phyloP scores from a whole-genome alignment of 2,329 filamentous ascomycete genomes.

The Albophoma yamanashiensis region DNA sequence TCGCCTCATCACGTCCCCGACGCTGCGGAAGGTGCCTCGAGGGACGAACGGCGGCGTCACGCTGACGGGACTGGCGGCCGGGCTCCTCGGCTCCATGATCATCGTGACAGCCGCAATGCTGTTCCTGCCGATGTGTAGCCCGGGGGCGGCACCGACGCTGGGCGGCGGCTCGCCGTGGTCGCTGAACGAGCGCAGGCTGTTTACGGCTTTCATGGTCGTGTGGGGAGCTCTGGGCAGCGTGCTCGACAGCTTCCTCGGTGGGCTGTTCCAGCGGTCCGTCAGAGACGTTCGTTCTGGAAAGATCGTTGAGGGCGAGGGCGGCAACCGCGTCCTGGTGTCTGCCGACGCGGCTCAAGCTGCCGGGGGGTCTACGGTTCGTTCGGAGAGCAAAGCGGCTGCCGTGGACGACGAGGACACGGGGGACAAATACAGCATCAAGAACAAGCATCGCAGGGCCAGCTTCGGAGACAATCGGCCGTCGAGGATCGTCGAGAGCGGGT shows the following conservation, averaged over 20 bases:
- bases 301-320: constrained; percentile 79
- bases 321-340: constrained; percentile 44
- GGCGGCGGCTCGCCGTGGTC: constrained; percentile 41
- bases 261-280: constrained; percentile 75
- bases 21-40: constrained; percentile 66
- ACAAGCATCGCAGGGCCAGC: constrained; percentile 39
- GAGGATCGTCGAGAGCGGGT: constrained; percentile 52
- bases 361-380: constrained; percentile 18
- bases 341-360: constrained; percentile 14
- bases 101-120: constrained; percentile 54
- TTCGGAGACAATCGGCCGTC: constrained; percentile 48
- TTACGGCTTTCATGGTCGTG: constrained; percentile 49
- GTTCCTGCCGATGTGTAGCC: constrained; percentile 57
- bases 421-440: constrained; percentile 36
- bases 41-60: constrained; percentile 95
- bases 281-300: constrained; percentile 75
- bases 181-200: constrained; percentile 27
- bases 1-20: constrained; percentile 74
- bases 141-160: constrained; percentile 22
- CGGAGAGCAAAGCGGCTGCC: constrained; percentile 27
- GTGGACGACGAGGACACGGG: constrained; percentile 24
- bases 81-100: constrained; percentile 62
- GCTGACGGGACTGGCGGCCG: constrained; percentile 59
- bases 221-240: constrained; percentile 75
- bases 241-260: constrained; percentile 80